Evolutionary conservation across 129 eudicot species (phyloP).

Genomic region (Flaveria ramosissima): DNA sequence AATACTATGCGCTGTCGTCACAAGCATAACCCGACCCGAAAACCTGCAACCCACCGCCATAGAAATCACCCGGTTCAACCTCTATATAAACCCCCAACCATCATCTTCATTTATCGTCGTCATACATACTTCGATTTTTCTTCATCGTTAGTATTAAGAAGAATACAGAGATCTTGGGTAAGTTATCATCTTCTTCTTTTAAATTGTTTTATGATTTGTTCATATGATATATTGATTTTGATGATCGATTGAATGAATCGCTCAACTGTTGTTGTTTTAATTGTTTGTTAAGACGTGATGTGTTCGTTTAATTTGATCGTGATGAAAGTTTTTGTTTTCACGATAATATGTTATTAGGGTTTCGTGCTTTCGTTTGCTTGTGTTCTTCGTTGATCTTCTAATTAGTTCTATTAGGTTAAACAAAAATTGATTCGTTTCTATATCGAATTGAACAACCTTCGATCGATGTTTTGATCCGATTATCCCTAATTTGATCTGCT

Average conservation of each 20-base stretch:
- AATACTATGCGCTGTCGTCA: slow-evolving; percentile 15
- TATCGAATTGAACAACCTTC: neutral
- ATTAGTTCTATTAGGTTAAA: neutral
- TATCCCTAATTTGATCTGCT: no score
- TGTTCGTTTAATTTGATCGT: neutral
- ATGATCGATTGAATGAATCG: neutral
- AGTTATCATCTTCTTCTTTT: neutral
- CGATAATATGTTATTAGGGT: neutral
- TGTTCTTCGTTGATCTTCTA: no score
- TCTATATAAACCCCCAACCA: slow-evolving; percentile 28
- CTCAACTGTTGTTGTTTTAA: neutral
- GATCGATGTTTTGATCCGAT: neutral
- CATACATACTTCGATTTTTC: neutral
- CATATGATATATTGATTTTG: neutral
- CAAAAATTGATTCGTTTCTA: no score
- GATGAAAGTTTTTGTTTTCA: neutral
- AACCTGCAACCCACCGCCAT: slow-evolving; percentile 34
- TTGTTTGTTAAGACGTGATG: neutral
- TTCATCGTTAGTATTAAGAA: neutral
- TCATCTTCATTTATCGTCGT: neutral
- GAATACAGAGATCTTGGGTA: slow-evolving; percentile 23
- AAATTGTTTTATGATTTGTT: neutral
- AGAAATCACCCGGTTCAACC: slow-evolving; percentile 24
- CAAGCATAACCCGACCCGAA: slow-evolving; percentile 37
- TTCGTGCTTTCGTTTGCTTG: neutral